Evolutionary conservation across 805 yeast species (phyloP).

Genomic region (Candida xyloterini): DNA sequence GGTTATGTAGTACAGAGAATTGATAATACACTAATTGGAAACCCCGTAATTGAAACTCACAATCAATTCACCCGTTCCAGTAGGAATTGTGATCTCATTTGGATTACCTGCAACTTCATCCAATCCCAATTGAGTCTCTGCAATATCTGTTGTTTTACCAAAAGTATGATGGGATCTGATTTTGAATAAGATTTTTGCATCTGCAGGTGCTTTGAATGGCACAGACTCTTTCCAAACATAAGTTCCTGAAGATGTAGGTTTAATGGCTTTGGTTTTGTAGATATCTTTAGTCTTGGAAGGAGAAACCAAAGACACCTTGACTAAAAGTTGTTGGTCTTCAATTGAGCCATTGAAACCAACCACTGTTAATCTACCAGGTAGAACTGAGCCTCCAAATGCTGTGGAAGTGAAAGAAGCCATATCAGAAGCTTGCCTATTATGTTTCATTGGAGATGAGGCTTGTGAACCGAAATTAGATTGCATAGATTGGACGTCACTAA

Average conservation of each 20-base stretch:
- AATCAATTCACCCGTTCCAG: conserved; percentile 37
- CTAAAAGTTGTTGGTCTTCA: conserved; percentile 36
- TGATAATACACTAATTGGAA: conserved; percentile 3
- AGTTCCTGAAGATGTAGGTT: conserved; percentile 43
- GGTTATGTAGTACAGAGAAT: conserved; percentile 1
- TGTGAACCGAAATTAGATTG: conserved; percentile 31
- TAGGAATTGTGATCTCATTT: conserved; percentile 39
- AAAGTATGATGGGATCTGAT: conserved; percentile 68
- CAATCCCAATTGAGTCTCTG: conserved; percentile 51
- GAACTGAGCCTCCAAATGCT: conserved; percentile 34
- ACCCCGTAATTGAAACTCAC: conserved; percentile 39
- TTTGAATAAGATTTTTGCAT: conserved; percentile 55
- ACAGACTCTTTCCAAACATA: conserved; percentile 61
- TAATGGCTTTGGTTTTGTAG: conserved; percentile 59
- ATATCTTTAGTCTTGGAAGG: conserved; percentile 49
- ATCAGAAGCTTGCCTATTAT: conserved; percentile 29
- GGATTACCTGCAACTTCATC: conserved; percentile 46
- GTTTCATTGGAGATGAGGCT: conserved; percentile 13
- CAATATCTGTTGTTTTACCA: conserved; percentile 67
- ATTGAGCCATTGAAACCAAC: conserved; percentile 32
- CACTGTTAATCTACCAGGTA: conserved; percentile 56
- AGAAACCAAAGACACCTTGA: conserved; percentile 48
- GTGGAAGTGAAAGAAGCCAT: conserved; percentile 37
- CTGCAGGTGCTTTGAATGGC: conserved; percentile 64
- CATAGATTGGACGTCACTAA: conserved; percentile 36